Percentiles rank a stretch among this genome's conserved stretches.
Conservation (phyloP, 2,329 filamentous ascomycete genomes). For the Chrysoporthe deuterocubensis region DNA sequence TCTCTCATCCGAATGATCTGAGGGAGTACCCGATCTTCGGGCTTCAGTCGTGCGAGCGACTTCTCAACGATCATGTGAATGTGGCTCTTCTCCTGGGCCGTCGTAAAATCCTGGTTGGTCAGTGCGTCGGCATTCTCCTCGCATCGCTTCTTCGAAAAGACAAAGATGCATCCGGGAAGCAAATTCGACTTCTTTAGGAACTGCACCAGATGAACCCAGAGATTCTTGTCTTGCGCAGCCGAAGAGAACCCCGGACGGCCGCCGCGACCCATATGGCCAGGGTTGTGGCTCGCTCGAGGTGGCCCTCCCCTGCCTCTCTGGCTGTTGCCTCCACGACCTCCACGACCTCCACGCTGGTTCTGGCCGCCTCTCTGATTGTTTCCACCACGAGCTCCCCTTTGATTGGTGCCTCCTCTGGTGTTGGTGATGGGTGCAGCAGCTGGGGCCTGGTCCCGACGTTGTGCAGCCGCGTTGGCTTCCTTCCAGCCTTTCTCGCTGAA, state of each 20-base stretch:
- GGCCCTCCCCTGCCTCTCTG: constrained; percentile 60
- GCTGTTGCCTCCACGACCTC: constrained; percentile 55
- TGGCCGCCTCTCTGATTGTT: constrained; percentile 52
- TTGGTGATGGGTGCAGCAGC: constrained; percentile 45
- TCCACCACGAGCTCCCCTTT: constrained; percentile 55
- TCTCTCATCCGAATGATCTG: constrained; percentile 90
- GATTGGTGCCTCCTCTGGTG: constrained; percentile 51
- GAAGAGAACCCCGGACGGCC: constrained; percentile 85
- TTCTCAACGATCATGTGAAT: constrained; percentile 98
- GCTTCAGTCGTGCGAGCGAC: constrained; percentile 87
- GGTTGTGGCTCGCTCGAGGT: constrained; percentile 63
- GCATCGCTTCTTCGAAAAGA: constrained; percentile 97
- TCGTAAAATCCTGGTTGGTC: constrained; percentile 94
- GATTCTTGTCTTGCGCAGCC: constrained; percentile 90
- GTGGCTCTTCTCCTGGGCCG: constrained; percentile 89
- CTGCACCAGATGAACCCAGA: constrained; percentile 96
- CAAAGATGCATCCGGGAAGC: constrained; percentile 93
- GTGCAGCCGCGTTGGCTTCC: constrained; percentile 80
- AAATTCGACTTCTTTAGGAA: constrained; percentile 85
- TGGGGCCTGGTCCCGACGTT: constrained; percentile 79
- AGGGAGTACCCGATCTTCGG: constrained; percentile 86
- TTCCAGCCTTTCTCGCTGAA: constrained; percentile 96
- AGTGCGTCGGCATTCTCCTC: constrained; percentile 96
- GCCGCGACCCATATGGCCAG: constrained; percentile 87
- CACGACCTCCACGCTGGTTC: constrained; percentile 53